phyloP scores from a whole-genome alignment of 2,329 filamentous ascomycete species.

The Hysterium pulicare region DNA sequence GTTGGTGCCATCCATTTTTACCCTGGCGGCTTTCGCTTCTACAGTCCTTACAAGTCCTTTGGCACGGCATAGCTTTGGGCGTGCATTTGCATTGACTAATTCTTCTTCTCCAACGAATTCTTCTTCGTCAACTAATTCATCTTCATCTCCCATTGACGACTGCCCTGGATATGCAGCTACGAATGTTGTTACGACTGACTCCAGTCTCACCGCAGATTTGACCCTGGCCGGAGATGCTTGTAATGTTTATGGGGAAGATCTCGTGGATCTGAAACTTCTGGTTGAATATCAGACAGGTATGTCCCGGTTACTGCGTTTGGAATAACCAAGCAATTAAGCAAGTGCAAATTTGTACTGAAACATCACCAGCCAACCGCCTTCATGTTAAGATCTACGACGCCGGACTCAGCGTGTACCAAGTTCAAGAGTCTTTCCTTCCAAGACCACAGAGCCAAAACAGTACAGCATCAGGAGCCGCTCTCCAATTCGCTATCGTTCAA shows the following conservation, averaged over 20 bases:
- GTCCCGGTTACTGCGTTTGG: slow-evolving; percentile 11
- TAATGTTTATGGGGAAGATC: slow-evolving; percentile 58
- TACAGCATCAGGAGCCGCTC: slow-evolving; percentile 38
- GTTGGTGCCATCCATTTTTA: slow-evolving; percentile 3
- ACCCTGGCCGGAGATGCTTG: slow-evolving; percentile 64
- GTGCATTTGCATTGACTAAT: background rate
- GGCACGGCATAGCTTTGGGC: background rate
- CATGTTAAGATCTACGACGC: slow-evolving; percentile 73
- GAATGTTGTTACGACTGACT: slow-evolving; percentile 52
- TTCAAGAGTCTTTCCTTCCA: slow-evolving; percentile 66
- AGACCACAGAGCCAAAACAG: slow-evolving; percentile 49
- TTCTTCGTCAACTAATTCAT: background rate
- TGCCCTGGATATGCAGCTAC: slow-evolving; percentile 69
- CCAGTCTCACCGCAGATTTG: slow-evolving; percentile 66
- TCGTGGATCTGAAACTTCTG: slow-evolving; percentile 54
- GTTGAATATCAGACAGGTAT: slow-evolving; percentile 62
- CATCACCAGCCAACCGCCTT: slow-evolving; percentile 46
- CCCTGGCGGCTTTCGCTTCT: slow-evolving; percentile 4
- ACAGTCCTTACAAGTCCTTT: slow-evolving; percentile 5
- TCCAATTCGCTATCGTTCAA: slow-evolving; percentile 53
- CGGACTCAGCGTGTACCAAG: slow-evolving; percentile 68
- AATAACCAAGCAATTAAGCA: no score
- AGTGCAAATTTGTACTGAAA: slow-evolving; percentile 18
- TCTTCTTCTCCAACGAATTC: background rate
- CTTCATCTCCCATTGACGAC: background rate